Percentiles rank a stretch among this genome's conserved stretches.
phyloP scores from a whole-genome alignment of 805 yeast genomes.

The Cyberlindnera euphorbiae region DNA sequence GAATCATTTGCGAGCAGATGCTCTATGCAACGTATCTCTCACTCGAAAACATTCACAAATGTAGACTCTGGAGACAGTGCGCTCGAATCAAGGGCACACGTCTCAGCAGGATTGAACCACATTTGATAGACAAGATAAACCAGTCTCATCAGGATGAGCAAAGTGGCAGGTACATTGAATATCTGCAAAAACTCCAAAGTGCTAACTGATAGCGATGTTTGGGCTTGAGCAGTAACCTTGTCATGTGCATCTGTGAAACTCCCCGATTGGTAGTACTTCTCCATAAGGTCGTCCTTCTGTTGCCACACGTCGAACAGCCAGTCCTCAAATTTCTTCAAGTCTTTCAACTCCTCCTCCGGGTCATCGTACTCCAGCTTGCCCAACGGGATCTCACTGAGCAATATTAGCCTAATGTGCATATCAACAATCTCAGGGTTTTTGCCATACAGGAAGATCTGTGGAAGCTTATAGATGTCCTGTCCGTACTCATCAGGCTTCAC shows the following conservation, averaged over 20 bases:
- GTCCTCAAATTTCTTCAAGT: slow-evolving; percentile 48
- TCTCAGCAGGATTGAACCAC: slow-evolving; percentile 4
- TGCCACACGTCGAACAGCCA: slow-evolving; percentile 79
- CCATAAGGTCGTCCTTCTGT: slow-evolving; percentile 71
- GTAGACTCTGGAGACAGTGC: slow-evolving; percentile 3
- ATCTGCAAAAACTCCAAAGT: slow-evolving; percentile 27
- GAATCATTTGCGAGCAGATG: too few species aligned
- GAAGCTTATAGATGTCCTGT: slow-evolving; percentile 68
- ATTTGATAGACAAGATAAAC: slow-evolving; percentile 3
- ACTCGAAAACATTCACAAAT: slow-evolving; percentile 5
- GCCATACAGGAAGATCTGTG: slow-evolving; percentile 61
- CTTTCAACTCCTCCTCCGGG: slow-evolving; percentile 35
- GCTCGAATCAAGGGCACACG: slow-evolving; percentile 8
- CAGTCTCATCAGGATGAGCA: slow-evolving; percentile 19
- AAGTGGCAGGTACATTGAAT: slow-evolving; percentile 29
- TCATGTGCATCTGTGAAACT: slow-evolving; percentile 32
- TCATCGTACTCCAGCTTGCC: slow-evolving; percentile 43
- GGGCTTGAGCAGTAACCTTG: slow-evolving; percentile 7
- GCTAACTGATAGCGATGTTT: slow-evolving; percentile 20
- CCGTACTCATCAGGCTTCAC: slow-evolving; percentile 61
- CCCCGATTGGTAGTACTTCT: slow-evolving; percentile 53
- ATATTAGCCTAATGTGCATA: slow-evolving; percentile 57
- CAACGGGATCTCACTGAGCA: slow-evolving; percentile 59
- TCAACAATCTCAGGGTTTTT: slow-evolving; percentile 63
- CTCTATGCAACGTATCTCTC: too few species aligned